Base-by-base conservation (phyloP, 495 filamentous ascomycete species). In the Darksidea phi region DNA sequence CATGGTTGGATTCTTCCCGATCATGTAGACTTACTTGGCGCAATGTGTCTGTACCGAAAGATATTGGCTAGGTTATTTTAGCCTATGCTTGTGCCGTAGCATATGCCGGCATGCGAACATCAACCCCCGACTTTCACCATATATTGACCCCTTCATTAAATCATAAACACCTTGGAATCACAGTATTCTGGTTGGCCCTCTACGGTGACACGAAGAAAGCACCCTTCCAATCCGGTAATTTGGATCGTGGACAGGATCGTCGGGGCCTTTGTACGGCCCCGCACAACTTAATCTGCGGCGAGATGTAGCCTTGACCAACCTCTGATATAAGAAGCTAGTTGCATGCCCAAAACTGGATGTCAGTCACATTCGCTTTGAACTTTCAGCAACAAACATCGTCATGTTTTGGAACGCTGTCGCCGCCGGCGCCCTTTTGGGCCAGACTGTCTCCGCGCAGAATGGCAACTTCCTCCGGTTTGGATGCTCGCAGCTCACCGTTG, bases 401-500 rank as follows among this genome's bases (percentile, higher is more conserved):
- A 64, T 64, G 61, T 48, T 54, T 50, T 64, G 36, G 48, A 59
- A 59, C 47, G 21, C 61, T 15, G 47, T 64, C 49, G 55, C 43
- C 43, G 54, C 50, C 24, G 55, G 61, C 21, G 61, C 61, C 24
- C 48, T 64, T 37, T 25, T 64, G 26, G 61, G 20, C 37, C 61
- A 64, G 10, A 48, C 55, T 59, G 61, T 37, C 54, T 59, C 54
- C 48, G 61, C 61, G 48, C 61, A 64, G 61, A 64, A n/a, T n/a
- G n/a, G n/a, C n/a, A n/a, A 64, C 61, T 59, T 66, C 50, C 73
- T 78, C 46, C 76, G 76, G 21, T 78, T 78, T 67, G 74, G 70
- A 6, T 78, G 76, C 68, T 74, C 76, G 24, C 76, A 77, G 67
- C 75, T 77, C 26, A 74, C 75, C 6, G 70, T 78, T 46, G 73